Evolutionary conservation across 768 basidiomycete genomes (phyloP).

Genomic region (Leccinum barrowsii): DNA sequence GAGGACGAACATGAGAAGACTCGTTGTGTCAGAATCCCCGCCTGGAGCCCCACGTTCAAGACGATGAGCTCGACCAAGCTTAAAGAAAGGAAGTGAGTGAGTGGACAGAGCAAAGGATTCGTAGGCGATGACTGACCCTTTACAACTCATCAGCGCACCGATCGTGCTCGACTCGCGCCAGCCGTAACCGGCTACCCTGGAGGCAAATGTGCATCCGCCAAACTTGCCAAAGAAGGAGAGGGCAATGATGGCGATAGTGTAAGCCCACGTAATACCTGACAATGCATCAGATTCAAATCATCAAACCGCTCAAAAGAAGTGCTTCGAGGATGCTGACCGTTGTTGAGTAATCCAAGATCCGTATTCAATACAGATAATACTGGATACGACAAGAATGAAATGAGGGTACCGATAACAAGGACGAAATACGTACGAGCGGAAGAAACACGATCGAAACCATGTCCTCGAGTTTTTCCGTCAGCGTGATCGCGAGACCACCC

Average conservation of each 20-base stretch:
- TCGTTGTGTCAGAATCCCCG: slow-evolving; percentile 66
- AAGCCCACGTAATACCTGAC: slow-evolving; percentile 81
- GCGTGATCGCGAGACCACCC: slow-evolving; percentile 76
- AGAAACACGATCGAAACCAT: slow-evolving; percentile 88
- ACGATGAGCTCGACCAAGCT: slow-evolving; percentile 93
- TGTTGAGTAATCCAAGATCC: slow-evolving; percentile 77
- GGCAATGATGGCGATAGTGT: slow-evolving; percentile 71
- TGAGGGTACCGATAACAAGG: not conserved
- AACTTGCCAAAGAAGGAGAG: slow-evolving; percentile 90
- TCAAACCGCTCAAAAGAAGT: not conserved
- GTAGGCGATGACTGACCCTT: slow-evolving; percentile 53
- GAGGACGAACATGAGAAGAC: slow-evolving; percentile 97
- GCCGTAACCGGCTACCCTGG: slow-evolving; percentile 62
- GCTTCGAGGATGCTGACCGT: slow-evolving; percentile 41
- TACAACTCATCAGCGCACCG: slow-evolving; percentile 93
- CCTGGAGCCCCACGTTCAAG: slow-evolving; percentile 86
- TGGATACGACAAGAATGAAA: slow-evolving; percentile 24
- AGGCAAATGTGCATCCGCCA: slow-evolving; percentile 73
- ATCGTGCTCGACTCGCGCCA: slow-evolving; percentile 82
- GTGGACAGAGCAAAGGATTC: not conserved
- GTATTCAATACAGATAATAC: slow-evolving; percentile 94
- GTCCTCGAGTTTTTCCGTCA: slow-evolving; percentile 98
- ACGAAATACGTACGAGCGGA: slow-evolving; percentile 53
- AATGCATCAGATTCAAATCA: not conserved
- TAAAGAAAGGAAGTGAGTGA: slow-evolving; percentile 1